These are phyloP conservation scores for Aureobasidium sp. DNA, from an alignment of 2,329 filamentous ascomycete species.

Conservation along the genomic window DNA sequence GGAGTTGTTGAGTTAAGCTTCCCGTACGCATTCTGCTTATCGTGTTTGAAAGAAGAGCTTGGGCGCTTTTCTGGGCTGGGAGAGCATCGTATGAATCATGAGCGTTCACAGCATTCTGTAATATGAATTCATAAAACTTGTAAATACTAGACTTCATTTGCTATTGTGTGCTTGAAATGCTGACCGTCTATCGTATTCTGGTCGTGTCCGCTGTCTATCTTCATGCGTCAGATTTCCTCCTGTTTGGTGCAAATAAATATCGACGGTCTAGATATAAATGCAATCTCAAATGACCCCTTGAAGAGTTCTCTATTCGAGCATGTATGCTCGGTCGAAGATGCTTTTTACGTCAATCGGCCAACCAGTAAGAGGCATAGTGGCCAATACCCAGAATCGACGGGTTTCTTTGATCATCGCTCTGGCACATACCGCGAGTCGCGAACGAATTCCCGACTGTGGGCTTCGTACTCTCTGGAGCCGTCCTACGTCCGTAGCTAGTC, in stretches of 20 bases:
- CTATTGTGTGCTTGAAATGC: not conserved
- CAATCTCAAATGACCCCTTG: not conserved
- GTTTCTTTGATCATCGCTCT: not conserved
- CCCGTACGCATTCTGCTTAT: not conserved
- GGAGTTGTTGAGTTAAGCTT: slow-evolving; percentile 61
- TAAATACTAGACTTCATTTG: not conserved
- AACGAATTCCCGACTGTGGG: not conserved
- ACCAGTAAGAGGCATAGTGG: too few relatives aligned
- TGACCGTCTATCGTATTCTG: not conserved
- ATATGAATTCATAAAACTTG: not conserved
- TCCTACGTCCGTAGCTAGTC: not conserved
- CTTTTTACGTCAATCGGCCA: too few relatives aligned
- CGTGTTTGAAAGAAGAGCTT: not conserved
- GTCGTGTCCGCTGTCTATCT: not conserved
- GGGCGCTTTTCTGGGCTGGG: not conserved
- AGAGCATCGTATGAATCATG: not conserved
- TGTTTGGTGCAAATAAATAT: too few relatives aligned
- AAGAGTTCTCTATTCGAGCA: not conserved
- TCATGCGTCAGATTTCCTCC: not conserved
- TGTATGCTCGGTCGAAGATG: not conserved
- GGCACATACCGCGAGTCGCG: not conserved
- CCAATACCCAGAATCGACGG: too few relatives aligned
- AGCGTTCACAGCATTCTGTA: not conserved
- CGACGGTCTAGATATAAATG: too few relatives aligned
- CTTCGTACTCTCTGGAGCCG: not conserved